phyloP scores from a whole-genome alignment of 2,329 filamentous ascomycete genomes.

The Cephalotrichum gorgonifer region DNA sequence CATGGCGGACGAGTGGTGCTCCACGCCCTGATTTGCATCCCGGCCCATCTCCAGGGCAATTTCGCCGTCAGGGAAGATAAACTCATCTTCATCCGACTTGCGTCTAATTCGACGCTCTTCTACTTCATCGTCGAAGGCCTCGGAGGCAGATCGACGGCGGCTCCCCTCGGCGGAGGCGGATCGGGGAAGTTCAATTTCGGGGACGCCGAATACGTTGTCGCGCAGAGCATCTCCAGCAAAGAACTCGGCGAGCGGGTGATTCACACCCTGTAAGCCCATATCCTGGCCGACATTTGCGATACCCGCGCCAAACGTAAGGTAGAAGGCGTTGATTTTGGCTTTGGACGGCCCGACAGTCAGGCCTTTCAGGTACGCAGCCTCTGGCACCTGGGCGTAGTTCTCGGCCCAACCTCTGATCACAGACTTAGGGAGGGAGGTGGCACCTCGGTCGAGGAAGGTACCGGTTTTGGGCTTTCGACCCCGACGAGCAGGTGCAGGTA shows the following conservation, averaged over 20 bases:
- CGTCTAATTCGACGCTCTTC: conserved; percentile 26
- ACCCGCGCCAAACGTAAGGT: conserved; percentile 27
- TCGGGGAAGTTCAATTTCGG: background rate
- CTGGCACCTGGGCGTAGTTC: conserved; percentile 25
- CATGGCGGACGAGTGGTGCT: conserved; percentile 47
- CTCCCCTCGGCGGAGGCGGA: conserved; percentile 11
- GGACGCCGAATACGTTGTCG: conserved; percentile 23
- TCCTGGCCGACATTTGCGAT: conserved; percentile 23
- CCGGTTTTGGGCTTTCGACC: conserved; percentile 15
- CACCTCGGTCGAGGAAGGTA: conserved; percentile 18
- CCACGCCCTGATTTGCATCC: conserved; percentile 36
- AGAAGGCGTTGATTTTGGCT: conserved; percentile 21
- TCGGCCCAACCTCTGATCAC: conserved; percentile 14
- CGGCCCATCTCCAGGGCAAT: conserved; percentile 9
- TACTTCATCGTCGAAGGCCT: conserved; percentile 29
- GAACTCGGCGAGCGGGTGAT: conserved; percentile 34
- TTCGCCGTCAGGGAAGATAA: conserved; percentile 6
- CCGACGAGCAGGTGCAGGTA: conserved; percentile 8
- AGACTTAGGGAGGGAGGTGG: conserved; percentile 18
- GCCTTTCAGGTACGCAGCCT: conserved; percentile 13
- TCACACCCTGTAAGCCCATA: conserved; percentile 16
- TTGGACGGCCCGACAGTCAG: background rate
- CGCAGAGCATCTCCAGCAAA: conserved; percentile 34
- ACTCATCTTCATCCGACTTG: conserved; percentile 17
- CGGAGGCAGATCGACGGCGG: conserved; percentile 29